Conservation (phyloP, 139 green algal genomes). For the Asterochloris sp. region DNA sequence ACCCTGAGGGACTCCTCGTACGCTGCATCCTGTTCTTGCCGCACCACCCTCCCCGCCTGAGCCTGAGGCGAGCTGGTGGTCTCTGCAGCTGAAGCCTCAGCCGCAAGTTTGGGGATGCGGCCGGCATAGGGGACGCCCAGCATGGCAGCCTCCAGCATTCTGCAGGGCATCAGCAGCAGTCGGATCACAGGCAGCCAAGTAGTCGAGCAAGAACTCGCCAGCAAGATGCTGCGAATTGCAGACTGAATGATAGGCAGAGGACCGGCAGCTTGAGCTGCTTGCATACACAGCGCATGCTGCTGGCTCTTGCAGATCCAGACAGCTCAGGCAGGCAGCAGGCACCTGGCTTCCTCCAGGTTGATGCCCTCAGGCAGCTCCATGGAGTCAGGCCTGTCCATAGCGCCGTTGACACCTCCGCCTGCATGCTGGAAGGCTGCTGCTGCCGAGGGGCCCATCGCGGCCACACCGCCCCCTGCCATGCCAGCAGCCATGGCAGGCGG, state of each 20-base stretch:
- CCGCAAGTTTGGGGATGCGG: constrained; percentile 32
- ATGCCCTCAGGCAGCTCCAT: constrained; percentile 21
- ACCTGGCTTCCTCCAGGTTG: constrained; percentile 31
- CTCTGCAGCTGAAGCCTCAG: constrained; percentile 11
- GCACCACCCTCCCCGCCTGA: constrained; percentile 36
- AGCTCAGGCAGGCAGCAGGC: background rate
- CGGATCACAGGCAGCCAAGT: background rate
- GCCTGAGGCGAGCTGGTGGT: constrained; percentile 24
- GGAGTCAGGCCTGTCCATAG: constrained; percentile 1
- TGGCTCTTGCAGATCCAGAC: background rate
- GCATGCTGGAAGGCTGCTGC: background rate
- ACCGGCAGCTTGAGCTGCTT: background rate
- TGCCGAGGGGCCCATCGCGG: background rate
- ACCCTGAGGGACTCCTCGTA: constrained; percentile 73
- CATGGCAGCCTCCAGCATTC: constrained; percentile 83
- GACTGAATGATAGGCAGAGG: background rate
- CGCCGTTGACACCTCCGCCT: background rate
- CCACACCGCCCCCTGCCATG: background rate
- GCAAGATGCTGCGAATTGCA: background rate
- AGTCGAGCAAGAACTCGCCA: background rate
- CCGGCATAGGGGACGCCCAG: constrained; percentile 71
- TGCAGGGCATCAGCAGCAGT: constrained; percentile 45
- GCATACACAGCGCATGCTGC: background rate
- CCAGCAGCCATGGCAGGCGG: background rate
- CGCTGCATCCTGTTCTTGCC: constrained; percentile 66